Percentiles rank a stretch among this genome's conserved stretches.
Conservation (phyloP, 2,329 filamentous ascomycete genomes). For the Pseudogymnoascus sp. region DNA sequence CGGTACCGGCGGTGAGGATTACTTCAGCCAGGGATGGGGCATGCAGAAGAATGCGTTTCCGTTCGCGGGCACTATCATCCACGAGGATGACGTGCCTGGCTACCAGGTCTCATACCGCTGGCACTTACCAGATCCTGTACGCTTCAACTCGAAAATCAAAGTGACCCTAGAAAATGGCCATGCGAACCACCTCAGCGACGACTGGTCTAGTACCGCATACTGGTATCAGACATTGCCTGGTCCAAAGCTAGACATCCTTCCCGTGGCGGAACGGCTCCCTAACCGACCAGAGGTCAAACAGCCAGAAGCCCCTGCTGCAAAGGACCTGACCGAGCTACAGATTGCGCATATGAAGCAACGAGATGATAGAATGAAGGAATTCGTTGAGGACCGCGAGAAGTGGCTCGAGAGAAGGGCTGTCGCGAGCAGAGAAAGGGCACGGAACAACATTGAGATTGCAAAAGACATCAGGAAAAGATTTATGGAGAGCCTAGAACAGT, state of each 20-base stretch:
- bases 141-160: conserved; percentile 27
- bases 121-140: conserved; percentile 30
- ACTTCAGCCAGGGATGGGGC: conserved; percentile 31
- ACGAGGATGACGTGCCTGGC: conserved; percentile 29
- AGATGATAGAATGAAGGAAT: conserved; percentile 19
- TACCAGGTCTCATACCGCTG: conserved; percentile 30
- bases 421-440: conserved; percentile 18
- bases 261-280: conserved; percentile 22
- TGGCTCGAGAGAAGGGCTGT: conserved; percentile 23
- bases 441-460: conserved; percentile 15
- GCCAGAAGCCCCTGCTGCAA: conserved; percentile 12
- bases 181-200: conserved; percentile 29
- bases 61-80: conserved; percentile 30
- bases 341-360: conserved; percentile 17
- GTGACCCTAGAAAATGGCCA: conserved; percentile 27
- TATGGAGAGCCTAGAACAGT: background rate
- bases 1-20: conserved; percentile 30
- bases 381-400: conserved; percentile 22
- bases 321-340: background rate
- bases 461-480: conserved; percentile 16
- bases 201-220: conserved; percentile 30
- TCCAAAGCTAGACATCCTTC: conserved; percentile 26
- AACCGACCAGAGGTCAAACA: conserved; percentile 14
- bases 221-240: conserved; percentile 31
- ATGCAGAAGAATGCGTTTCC: conserved; percentile 32